A percentile compares a stretch with the other conserved stretches of the same genome.
Conservation (phyloP, 306 rosid genomes). For the Citrullus mucosospermus region DNA sequence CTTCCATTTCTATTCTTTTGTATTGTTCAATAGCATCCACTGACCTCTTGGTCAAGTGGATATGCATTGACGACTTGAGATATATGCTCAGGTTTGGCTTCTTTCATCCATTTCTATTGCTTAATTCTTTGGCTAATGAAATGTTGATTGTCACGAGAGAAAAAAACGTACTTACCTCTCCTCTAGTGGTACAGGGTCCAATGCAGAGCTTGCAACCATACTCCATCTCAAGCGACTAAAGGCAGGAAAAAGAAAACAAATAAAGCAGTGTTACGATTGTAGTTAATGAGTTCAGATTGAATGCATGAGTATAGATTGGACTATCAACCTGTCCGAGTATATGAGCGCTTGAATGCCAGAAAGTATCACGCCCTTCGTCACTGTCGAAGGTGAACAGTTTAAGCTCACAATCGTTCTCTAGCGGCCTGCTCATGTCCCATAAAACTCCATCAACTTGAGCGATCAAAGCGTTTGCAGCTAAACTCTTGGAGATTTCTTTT, state of each 20-base stretch:
- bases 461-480: constrained; percentile 67
- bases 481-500: constrained; percentile 60
- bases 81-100: neutral
- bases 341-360: constrained; percentile 99
- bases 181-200: constrained; percentile 96
- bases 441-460: constrained; percentile 73
- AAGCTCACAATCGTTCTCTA: constrained; percentile 59
- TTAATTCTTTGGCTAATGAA: neutral
- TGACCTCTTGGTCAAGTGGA: too few relatives aligned
- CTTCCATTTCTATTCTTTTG: too few relatives aligned
- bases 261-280: neutral
- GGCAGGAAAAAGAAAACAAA: constrained; percentile 2
- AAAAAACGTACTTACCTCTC: constrained; percentile 44
- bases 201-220: constrained; percentile 96
- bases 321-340: constrained; percentile 83
- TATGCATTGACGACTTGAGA: too few relatives aligned
- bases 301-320: neutral
- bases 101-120: neutral
- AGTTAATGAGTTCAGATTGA: neutral
- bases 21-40: too few relatives aligned
- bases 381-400: constrained; percentile 56
- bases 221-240: constrained; percentile 65
- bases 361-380: constrained; percentile 87
- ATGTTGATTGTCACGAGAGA: neutral
- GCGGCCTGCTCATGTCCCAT: constrained; percentile 80